Evolutionary conservation across 805 yeast species (phyloP), one percentile per base, ranked within the genome.

Genomic region (Naumovozyma dairenensis): DNA sequence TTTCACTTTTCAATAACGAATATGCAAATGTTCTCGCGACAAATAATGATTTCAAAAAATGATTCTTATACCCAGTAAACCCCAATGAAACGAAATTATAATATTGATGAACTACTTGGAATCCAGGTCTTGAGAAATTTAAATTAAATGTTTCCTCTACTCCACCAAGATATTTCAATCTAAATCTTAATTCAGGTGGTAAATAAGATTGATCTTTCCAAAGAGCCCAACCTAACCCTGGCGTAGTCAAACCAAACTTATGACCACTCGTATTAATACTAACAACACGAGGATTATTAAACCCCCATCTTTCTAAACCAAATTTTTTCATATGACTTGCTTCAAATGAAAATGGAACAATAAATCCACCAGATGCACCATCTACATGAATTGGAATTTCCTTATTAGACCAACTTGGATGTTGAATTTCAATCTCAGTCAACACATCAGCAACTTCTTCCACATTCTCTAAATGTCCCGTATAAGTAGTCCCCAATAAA

Each of bases 211-310:
- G 64, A 53, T 76, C 75, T 54, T 77, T 74, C 85, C 94, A 87
- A 35, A 86, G 60, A 40, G 86, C 75, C 95, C 95, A 86, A 34
- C 96, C 96, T 33, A 83, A 68, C 28, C 96, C 96, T 8, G 89
- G 94, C 17, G 93, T 74, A 20, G 87, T 80, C 32, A 86, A 65
- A 22, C 96, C 96, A 60, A 82, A 86, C 62, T 86, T 86, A 63
- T 86, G 96, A 38, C 96, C 95, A 1, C 94, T 81, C 8, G 93
- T 73, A 63, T 85, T 87, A 61, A 86, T 85, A 20, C 87, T 77
- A 42, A 71, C 74, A 30, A 86, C 96, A 40, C 95, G 69, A 17
- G 73, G 72, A 31, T 80, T 54, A 40, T 76, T 63, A 62, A 86
- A 87, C 57, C 85, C 95, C 96, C 96, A 86, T 10, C 44, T 35